Evolutionary conservation across 1,284 basidiomycete genomes (phyloP).

Genomic region (Puccinia horiana): DNA sequence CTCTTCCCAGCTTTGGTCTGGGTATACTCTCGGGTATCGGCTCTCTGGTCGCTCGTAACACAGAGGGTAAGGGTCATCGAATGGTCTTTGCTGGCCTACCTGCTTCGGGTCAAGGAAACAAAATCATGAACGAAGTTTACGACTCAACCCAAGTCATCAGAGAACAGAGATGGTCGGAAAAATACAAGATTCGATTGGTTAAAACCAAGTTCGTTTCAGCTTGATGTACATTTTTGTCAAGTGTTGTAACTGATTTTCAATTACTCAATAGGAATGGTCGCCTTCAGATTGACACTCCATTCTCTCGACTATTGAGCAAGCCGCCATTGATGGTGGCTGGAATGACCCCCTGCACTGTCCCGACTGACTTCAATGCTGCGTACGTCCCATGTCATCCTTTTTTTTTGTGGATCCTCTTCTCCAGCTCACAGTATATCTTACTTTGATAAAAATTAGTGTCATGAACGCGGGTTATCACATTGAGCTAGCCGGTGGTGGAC

Average conservation of each 20-base stretch:
- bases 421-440: slow-evolving; percentile 85
- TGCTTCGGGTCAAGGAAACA: slow-evolving; percentile 77
- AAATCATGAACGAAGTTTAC: slow-evolving; percentile 71
- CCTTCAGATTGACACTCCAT: slow-evolving; percentile 88
- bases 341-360: slow-evolving; percentile 65
- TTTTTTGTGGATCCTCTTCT: neutral
- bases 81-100: slow-evolving; percentile 72
- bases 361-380: slow-evolving; percentile 55
- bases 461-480: slow-evolving; percentile 92
- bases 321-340: slow-evolving; percentile 98
- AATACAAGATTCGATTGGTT: slow-evolving; percentile 79
- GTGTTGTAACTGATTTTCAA: neutral
- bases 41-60: slow-evolving; percentile 80
- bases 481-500: slow-evolving; percentile 95
- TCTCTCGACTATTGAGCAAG: slow-evolving; percentile 91
- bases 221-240: neutral
- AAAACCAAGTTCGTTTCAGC: slow-evolving; percentile 72
- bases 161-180: slow-evolving; percentile 88
- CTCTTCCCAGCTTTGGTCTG: slow-evolving; percentile 70
- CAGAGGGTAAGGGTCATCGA: slow-evolving; percentile 88
- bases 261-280: slow-evolving; percentile 71
- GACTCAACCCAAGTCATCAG: slow-evolving; percentile 68
- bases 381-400: slow-evolving; percentile 2
- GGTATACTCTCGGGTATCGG: slow-evolving; percentile 92
- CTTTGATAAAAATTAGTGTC: neutral